Evolutionary conservation across 192 early-diverging fungal species (phyloP).

Genomic region (Linnemannia hyalina): DNA sequence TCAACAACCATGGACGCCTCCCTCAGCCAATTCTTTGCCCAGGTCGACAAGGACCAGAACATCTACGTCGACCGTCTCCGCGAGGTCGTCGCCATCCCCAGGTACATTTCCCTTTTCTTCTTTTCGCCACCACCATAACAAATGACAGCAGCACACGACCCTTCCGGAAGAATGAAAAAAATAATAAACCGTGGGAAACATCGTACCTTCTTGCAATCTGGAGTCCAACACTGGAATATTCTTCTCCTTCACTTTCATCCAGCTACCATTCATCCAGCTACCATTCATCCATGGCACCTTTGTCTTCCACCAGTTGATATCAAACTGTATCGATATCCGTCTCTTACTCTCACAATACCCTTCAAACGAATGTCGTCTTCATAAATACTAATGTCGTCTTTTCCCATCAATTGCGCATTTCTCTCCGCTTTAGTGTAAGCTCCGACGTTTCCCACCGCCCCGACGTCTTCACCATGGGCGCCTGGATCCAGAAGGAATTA

Average conservation of each 20-base stretch:
- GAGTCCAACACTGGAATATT: neutral
- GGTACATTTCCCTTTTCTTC: constrained; percentile 57
- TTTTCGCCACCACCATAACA: neutral
- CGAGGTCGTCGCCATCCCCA: constrained; percentile 91
- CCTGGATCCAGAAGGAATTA: constrained; percentile 85
- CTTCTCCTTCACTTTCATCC: neutral
- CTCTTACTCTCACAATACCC: neutral
- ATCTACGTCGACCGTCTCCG: constrained; percentile 87
- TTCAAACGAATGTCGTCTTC: neutral
- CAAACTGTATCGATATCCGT: neutral
- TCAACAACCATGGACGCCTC: constrained; percentile 31
- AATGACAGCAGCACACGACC: neutral
- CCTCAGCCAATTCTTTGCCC: constrained; percentile 71
- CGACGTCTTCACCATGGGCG: constrained; percentile 91
- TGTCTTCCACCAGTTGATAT: neutral
- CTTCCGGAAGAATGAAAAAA: neutral
- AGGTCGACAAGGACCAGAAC: constrained; percentile 84
- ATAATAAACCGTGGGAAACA: neutral
- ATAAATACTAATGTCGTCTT: neutral
- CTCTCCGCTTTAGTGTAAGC: constrained; percentile 69
- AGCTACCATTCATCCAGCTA: too few relatives aligned
- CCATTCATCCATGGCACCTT: neutral
- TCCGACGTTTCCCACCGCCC: constrained; percentile 79
- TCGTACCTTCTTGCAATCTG: neutral
- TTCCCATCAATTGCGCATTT: neutral